Evolutionary conservation across 352 stramenopile species (phyloP).

Genomic region (Elongisporangium prolatum): DNA sequence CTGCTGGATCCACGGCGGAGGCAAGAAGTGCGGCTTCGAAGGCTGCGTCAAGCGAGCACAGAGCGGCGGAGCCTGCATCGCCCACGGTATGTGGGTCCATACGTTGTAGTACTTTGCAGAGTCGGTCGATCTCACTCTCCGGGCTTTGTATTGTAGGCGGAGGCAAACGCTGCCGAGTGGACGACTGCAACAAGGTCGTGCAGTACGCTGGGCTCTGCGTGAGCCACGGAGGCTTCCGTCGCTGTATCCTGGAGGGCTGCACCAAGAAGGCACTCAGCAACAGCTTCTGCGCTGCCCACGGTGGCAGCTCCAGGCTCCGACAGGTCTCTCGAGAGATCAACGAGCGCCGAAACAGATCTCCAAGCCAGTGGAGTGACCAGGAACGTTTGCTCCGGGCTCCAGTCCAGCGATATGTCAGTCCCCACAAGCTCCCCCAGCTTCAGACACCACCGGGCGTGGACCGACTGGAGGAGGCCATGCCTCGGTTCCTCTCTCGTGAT

Average conservation of each 20-base stretch:
- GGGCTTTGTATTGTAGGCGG: constrained; percentile 20
- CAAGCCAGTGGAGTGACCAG: background rate
- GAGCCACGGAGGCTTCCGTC: constrained; percentile 45
- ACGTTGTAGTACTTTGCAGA: background rate
- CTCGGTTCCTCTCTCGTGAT: background rate
- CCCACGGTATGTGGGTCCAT: constrained; percentile 21
- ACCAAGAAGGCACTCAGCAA: constrained; percentile 39
- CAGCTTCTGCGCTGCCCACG: constrained; percentile 39
- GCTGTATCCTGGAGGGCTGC: constrained; percentile 42
- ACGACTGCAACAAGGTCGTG: constrained; percentile 57
- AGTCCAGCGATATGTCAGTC: background rate
- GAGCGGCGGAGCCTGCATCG: constrained; percentile 46
- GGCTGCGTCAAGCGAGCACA: constrained; percentile 49
- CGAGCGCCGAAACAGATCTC: background rate
- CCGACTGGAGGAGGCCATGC: background rate
- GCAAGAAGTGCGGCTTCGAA: constrained; percentile 48
- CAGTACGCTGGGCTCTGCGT: constrained; percentile 61
- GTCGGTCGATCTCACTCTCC: background rate
- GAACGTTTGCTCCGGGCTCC: background rate
- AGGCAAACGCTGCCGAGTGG: constrained; percentile 41
- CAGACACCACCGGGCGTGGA: background rate
- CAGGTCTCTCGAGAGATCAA: background rate
- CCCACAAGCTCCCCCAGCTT: background rate
- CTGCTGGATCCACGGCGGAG: constrained; percentile 52
- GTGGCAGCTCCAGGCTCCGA: constrained; percentile 23